Conservation (phyloP, 2,329 filamentous ascomycete genomes). For the Ophiostoma sp. region DNA sequence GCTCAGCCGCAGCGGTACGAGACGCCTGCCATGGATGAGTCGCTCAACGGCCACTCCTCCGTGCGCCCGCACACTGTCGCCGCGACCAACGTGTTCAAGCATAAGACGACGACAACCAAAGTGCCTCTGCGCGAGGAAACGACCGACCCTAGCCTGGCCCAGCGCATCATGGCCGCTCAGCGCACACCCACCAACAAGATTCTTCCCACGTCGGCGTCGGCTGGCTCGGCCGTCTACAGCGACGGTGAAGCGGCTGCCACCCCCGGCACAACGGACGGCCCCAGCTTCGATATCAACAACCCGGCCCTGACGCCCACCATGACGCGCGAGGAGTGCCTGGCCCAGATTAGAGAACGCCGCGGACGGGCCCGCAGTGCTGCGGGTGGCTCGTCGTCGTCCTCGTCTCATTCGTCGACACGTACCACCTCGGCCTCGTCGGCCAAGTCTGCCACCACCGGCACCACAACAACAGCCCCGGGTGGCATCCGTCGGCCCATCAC, state of each 20-base stretch:
- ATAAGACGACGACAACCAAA: slow-evolving; percentile 51
- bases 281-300: slow-evolving; percentile 56
- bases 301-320: slow-evolving; percentile 64
- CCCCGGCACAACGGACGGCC: slow-evolving; percentile 29
- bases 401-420: slow-evolving; percentile 13
- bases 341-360: slow-evolving; percentile 70
- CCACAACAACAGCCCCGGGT: neutral
- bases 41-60: slow-evolving; percentile 21
- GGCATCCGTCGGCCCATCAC: slow-evolving; percentile 27
- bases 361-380: slow-evolving; percentile 67
- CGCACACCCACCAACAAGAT: slow-evolving; percentile 44
- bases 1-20: slow-evolving; percentile 13
- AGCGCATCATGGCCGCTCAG: slow-evolving; percentile 42
- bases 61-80: slow-evolving; percentile 49
- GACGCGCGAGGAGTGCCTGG: slow-evolving; percentile 72
- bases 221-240: slow-evolving; percentile 10
- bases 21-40: slow-evolving; percentile 3
- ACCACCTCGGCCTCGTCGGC: neutral
- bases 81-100: slow-evolving; percentile 44
- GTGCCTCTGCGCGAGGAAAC: slow-evolving; percentile 54
- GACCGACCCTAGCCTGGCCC: slow-evolving; percentile 45
- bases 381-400: slow-evolving; percentile 21
- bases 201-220: neutral
- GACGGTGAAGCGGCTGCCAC: neutral
- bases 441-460: neutral